Percentiles rank a stretch among this genome's conserved stretches.
Conservation (phyloP, 2,329 filamentous ascomycete species). For the Fusarium sp. region DNA sequence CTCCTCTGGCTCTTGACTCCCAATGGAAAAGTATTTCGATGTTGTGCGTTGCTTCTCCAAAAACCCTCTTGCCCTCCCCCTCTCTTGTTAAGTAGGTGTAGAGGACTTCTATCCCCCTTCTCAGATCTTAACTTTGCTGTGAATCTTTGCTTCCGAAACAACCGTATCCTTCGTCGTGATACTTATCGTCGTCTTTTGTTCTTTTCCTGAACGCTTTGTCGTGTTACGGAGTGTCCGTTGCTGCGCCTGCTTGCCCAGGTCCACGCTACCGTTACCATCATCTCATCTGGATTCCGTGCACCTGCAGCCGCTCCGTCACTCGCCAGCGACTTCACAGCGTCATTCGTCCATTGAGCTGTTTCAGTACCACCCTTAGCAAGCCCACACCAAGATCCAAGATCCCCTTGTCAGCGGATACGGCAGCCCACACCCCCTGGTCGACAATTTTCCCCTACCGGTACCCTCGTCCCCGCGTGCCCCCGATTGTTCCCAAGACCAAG, state of each 20-base stretch:
- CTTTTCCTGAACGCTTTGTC: conserved; percentile 40
- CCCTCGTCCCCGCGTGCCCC: conserved; percentile 50
- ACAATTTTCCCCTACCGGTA: conserved; percentile 52
- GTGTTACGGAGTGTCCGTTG: conserved; percentile 44
- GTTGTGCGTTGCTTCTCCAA: conserved; percentile 45
- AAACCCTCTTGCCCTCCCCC: conserved; percentile 39
- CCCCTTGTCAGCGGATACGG: conserved; percentile 50
- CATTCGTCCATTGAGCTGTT: conserved; percentile 49
- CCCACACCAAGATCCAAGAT: conserved; percentile 50
- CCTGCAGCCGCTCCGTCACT: conserved; percentile 48
- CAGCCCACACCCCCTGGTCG: conserved; percentile 49
- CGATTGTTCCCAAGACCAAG: conserved; percentile 50
- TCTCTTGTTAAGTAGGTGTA: conserved; percentile 28
- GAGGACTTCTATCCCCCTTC: conserved; percentile 19
- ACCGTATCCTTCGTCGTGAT: conserved; percentile 20
- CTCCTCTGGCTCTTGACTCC: conserved; percentile 33
- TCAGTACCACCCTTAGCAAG: conserved; percentile 49
- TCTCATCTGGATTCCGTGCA: conserved; percentile 46
- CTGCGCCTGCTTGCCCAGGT: conserved; percentile 43
- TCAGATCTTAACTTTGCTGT: conserved; percentile 16
- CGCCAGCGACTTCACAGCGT: conserved; percentile 42
- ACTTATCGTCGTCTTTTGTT: conserved; percentile 19
- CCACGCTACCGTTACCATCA: conserved; percentile 45
- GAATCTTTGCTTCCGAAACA: conserved; percentile 25
- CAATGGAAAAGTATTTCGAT: conserved; percentile 42